Base-by-base conservation (phyloP, 2,329 filamentous ascomycete species). In the Mariannaea sp. region DNA sequence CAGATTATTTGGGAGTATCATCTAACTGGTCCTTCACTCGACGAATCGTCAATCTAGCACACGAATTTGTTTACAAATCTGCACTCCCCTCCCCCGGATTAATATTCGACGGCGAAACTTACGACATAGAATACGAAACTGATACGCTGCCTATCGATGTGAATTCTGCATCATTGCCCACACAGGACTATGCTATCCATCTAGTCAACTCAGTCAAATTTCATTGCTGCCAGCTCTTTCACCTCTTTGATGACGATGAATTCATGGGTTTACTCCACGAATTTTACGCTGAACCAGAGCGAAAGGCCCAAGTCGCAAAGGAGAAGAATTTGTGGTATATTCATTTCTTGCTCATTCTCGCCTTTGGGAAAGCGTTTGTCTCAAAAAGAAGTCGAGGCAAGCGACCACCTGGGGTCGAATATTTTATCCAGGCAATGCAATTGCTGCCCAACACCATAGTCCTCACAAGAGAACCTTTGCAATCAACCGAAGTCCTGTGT, bases 171-270 rank as follows among this genome's bases (percentile, higher is more conserved):
- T 41, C 51, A 12, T 39, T 82, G 4, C 79, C 80, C 0, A 77
- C 74, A 1, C 66, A 75, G 1, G 79, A 82, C 57, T 81, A 78
- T 53, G 68, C 82, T 7, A 77, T 80, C n/a, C 50, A 77, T 53
- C 66, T 82, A 9, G 77, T 81, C 67, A 80, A 79, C 56, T 74
- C 78, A 0, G 78, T 81, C 43, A 80, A 81, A 47, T 82, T 81
- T 47, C 77, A 80, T 56, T 79, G 77, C 50, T 75, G 75, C 4
- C 78, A 80, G 32, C 62, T 80, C 13, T 79, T 79, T 29, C 77
- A 80, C 48, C 66, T 82, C 13, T 79, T 81, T 41, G 77, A 82
- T 32, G 79, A 81, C 49, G 69, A 73, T 8, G 71, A 69, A 2
- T 82, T 82, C 56, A 79, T 79, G 73, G 53, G 30, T 6, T 43